Base-by-base conservation (phyloP, 2,329 filamentous ascomycete genomes). In the Monosporascus sp. region DNA sequence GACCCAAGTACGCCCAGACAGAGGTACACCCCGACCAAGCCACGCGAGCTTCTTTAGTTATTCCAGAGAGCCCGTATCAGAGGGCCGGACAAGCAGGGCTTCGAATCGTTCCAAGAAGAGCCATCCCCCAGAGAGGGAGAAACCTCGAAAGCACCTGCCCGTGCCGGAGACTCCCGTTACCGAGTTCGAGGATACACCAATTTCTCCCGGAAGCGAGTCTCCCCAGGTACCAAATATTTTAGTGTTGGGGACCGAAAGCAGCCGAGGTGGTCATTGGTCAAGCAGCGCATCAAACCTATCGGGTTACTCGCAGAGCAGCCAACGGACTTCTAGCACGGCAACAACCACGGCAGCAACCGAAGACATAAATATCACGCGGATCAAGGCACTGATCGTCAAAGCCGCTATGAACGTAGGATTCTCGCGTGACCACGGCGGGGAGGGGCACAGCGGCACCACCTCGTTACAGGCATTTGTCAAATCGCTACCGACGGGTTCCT, bases 161-260 rank as follows among this genome's bases (percentile, higher is more conserved):
- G 80, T 85, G 5, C 92, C 92, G 1, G 93, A 97, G 72, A 97
- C 92, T 0, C 92, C 92, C 0, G 93, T 93, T 1, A 97, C 92
- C 5, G 91, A 97, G 60, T 97, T 97, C 62, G 93, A 97, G 68
- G 92, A 97, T 65, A 90, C 88, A 0, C 86, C 89, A 4, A 82
- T 90, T 44, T 95, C 91, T 0, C 88, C 88, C 0, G 89, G 93
- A 52, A 89, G 89, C 59, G 83, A 86, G 45, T 87, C 82, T 7
- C 82, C 86, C 0, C 85, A 84, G 39, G 82, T 91, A 51, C 92
- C 90, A 6, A 95, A 96, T 64, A 96, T 97, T 60, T 79, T 96
- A 49, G 86, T 97, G 0, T 80, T 96, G 0, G 90, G 90, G 3
- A 88, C 90, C 5, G 80, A 83, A 24, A 73, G 74, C 38, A 72